Conservation (phyloP, 345 rosid species). For the Dipteronia sinensis region DNA sequence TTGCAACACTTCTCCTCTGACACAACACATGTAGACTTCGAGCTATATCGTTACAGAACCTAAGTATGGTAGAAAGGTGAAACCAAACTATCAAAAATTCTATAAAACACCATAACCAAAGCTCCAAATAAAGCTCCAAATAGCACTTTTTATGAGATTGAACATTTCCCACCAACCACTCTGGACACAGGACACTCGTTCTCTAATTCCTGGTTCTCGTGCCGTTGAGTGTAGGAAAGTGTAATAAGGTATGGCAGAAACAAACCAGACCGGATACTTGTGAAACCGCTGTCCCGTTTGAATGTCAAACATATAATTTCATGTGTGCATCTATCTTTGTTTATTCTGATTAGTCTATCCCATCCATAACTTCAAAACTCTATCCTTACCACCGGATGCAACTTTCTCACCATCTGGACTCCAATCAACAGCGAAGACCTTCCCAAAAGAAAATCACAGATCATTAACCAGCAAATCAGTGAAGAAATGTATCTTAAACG, state of each 20-base stretch:
- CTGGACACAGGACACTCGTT: background rate
- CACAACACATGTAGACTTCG: background rate
- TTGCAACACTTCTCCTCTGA: background rate
- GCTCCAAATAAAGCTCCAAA: background rate
- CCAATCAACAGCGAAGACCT: constrained; percentile 98
- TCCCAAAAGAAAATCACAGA: background rate
- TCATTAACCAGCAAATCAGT: constrained; percentile 5
- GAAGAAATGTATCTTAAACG: background rate
- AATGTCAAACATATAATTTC: constrained; percentile 5
- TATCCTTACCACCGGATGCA: constrained; percentile 91
- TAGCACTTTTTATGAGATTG: background rate
- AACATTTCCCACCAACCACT: background rate
- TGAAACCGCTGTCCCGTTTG: background rate
- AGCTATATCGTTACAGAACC: background rate
- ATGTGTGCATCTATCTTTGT: background rate
- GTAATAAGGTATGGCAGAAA: background rate
- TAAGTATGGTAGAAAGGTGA: background rate
- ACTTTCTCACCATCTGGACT: constrained; percentile 99
- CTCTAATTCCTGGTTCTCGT: background rate
- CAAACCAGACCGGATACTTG: background rate
- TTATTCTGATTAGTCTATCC: constrained; percentile 42
- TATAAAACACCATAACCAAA: background rate
- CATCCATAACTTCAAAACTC: constrained; percentile 92
- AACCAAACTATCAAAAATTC: background rate
- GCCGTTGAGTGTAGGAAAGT: background rate